A percentile compares a stretch with the other conserved stretches of the same genome.
Evolutionary conservation across 805 yeast genomes (phyloP).

Genomic region (Spathaspora sp.): DNA sequence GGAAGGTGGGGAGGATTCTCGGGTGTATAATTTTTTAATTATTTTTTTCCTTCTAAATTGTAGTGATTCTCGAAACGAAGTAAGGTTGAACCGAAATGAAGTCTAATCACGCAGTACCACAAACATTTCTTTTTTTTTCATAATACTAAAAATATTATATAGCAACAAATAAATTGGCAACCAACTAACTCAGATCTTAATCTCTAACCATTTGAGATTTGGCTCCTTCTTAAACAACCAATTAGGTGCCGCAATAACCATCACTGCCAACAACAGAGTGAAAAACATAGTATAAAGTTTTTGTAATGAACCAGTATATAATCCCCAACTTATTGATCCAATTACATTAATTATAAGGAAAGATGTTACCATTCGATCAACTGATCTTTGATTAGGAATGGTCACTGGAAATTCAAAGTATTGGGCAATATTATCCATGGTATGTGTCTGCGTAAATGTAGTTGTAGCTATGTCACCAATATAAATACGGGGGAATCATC

Average conservation of each 20-base stretch:
- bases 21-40: neutral
- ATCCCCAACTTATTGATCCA: slow-evolving; percentile 6
- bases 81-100: neutral
- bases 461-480: neutral
- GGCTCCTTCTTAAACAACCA: slow-evolving; percentile 7
- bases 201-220: slow-evolving; percentile 8
- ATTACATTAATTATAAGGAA: slow-evolving; percentile 3
- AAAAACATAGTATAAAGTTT: slow-evolving; percentile 5
- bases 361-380: slow-evolving; percentile 3
- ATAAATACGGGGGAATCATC: neutral
- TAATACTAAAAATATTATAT: neutral
- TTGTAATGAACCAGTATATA: slow-evolving; percentile 3
- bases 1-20: neutral
- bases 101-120: neutral
- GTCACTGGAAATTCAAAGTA: slow-evolving; percentile 11
- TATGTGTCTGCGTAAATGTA: neutral
- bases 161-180: neutral
- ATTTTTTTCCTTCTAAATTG: neutral
- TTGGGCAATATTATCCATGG: slow-evolving; percentile 1
- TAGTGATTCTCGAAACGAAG: neutral
- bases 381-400: slow-evolving; percentile 10
- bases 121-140: neutral
- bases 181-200: slow-evolving; percentile 1
- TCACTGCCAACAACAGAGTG: slow-evolving; percentile 5
- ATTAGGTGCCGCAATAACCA: slow-evolving; percentile 9